These are phyloP conservation scores for Apiospora pterosperma DNA, from an alignment of 2,329 filamentous ascomycete species.

Conservation along the genomic window DNA sequence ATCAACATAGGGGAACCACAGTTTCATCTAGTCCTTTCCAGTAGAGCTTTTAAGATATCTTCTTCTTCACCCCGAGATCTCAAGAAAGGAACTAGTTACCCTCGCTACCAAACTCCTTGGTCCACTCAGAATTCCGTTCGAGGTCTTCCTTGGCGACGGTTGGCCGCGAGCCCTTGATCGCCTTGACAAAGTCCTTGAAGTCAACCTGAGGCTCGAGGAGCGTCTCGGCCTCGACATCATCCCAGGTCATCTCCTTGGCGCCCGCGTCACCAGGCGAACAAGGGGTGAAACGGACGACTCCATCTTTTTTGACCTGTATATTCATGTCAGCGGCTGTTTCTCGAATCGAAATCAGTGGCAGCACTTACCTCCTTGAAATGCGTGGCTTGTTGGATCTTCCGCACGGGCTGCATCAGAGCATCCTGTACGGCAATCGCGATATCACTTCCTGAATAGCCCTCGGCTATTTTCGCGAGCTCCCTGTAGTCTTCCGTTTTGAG, in stretches of 20 bases:
- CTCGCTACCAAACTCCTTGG: conserved; percentile 91
- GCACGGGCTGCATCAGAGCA: conserved; percentile 93
- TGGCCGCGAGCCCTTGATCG: conserved; percentile 81
- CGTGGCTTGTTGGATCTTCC: conserved; percentile 95
- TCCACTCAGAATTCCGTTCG: conserved; percentile 85
- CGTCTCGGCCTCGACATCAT: conserved; percentile 77
- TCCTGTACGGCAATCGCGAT: conserved; percentile 95
- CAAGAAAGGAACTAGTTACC: conserved; percentile 47
- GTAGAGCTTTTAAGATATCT: background rate
- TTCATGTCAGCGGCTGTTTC: background rate
- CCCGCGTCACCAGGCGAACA: conserved; percentile 89
- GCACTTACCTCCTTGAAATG: conserved; percentile 85
- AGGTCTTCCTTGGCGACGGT: conserved; percentile 89
- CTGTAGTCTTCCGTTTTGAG: conserved; percentile 75
- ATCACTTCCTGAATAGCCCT: conserved; percentile 95
- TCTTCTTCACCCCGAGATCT: too few species aligned
- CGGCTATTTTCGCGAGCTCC: conserved; percentile 74
- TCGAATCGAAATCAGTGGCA: background rate
- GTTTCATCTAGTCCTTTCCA: background rate
- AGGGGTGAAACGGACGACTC: conserved; percentile 69
- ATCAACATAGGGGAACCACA: background rate
- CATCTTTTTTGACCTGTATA: conserved; percentile 65
- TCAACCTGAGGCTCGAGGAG: conserved; percentile 82
- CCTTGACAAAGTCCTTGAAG: conserved; percentile 90
- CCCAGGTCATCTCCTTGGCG: conserved; percentile 92